These are phyloP conservation scores for Acacia acuminata DNA, from an alignment of 306 rosid species.

Conservation along the genomic window DNA sequence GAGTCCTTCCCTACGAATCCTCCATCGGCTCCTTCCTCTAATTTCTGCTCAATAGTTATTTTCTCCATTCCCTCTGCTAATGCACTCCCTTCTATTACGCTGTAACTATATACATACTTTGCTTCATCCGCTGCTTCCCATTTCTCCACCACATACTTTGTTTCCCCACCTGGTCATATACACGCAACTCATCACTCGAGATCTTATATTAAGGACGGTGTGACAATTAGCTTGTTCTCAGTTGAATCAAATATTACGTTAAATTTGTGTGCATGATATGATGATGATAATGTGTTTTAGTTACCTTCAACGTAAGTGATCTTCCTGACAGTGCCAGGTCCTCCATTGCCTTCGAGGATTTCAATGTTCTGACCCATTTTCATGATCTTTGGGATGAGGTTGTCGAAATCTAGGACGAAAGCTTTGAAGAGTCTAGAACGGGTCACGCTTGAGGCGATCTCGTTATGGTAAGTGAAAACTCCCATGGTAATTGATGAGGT, in stretches of 20 bases:
- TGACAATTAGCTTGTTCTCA: too few species aligned
- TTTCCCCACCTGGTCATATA: constrained; percentile 21
- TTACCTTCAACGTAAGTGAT: constrained; percentile 29
- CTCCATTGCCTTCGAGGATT: constrained; percentile 53
- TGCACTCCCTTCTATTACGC: constrained; percentile 47
- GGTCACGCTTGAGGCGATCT: constrained; percentile 39
- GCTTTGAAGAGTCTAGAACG: constrained; percentile 56
- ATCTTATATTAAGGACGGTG: too few species aligned
- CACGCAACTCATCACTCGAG: too few species aligned
- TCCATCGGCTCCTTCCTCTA: constrained; percentile 40
- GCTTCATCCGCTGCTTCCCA: constrained; percentile 25
- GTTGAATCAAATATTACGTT: too few species aligned
- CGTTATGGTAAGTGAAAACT: constrained; percentile 37
- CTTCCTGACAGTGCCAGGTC: constrained; percentile 59
- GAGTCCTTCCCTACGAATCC: constrained; percentile 33
- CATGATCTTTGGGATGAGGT: constrained; percentile 45
- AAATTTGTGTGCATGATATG: too few species aligned
- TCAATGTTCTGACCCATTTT: constrained; percentile 30
- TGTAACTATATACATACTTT: constrained; percentile 45
- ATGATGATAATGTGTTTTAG: too few species aligned
- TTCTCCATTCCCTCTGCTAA: constrained; percentile 46
- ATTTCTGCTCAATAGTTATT: constrained; percentile 36
- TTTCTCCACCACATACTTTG: constrained; percentile 43
- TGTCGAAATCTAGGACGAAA: constrained; percentile 37
- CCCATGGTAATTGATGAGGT: constrained; percentile 39